Conservation (phyloP, 306 rosid genomes). For the Astragalus glycyphyllos region DNA sequence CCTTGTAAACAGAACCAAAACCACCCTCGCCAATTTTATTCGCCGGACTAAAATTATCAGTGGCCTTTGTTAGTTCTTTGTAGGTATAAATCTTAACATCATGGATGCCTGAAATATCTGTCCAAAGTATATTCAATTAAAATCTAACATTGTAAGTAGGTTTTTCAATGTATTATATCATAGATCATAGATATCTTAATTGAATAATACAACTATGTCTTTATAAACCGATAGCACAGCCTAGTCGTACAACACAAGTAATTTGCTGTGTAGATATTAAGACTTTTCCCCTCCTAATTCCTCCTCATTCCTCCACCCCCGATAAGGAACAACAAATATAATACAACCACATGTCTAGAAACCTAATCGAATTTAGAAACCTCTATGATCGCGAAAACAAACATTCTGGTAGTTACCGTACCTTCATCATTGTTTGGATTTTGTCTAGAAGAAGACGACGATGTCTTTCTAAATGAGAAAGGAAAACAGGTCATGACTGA, state of each 20-base stretch:
- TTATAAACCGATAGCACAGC: too few relatives aligned
- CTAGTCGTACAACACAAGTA: too few relatives aligned
- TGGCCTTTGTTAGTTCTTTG: slow-evolving; percentile 75
- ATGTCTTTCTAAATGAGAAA: slow-evolving; percentile 48
- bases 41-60: slow-evolving; percentile 69
- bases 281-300: too few relatives aligned
- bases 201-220: slow-evolving; percentile 27
- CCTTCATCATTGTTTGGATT: slow-evolving; percentile 59
- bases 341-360: slow-evolving; percentile 7
- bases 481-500: slow-evolving; percentile 74
- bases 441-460: slow-evolving; percentile 33
- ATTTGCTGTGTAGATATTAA: too few relatives aligned
- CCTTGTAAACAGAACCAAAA: slow-evolving; percentile 96
- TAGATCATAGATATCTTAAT: slow-evolving; percentile 30
- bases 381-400: too few relatives aligned
- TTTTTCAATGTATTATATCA: slow-evolving; percentile 18
- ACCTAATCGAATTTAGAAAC: slow-evolving; percentile 21
- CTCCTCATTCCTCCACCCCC: too few relatives aligned
- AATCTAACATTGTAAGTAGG: slow-evolving; percentile 4
- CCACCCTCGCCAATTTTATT: slow-evolving; percentile 99
- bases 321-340: too few relatives aligned
- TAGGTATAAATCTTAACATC: slow-evolving; percentile 65
- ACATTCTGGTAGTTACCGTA: too few relatives aligned
- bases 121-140: slow-evolving; percentile 35
- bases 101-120: slow-evolving; percentile 70